Evolutionary conservation across 2,329 filamentous ascomycete species (phyloP).

Genomic region (Coniochaeta ligniaria): DNA sequence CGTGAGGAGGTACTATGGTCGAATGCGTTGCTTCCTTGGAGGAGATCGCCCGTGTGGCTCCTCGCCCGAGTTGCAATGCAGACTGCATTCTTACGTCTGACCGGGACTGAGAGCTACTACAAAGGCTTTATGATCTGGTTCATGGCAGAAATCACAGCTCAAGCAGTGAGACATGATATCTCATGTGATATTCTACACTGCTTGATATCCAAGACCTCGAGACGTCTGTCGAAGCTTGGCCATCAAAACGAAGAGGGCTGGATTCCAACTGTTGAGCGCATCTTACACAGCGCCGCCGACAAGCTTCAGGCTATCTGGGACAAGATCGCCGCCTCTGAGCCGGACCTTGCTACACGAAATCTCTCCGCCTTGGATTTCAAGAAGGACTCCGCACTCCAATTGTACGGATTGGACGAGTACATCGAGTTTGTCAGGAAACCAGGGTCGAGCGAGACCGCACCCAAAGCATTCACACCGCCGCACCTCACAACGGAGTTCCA

Average conservation of each 20-base stretch:
- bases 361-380: constrained; percentile 9
- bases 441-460: not conserved
- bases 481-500: not conserved
- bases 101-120: constrained; percentile 24
- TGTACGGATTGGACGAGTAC: constrained; percentile 8
- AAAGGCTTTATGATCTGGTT: constrained; percentile 44
- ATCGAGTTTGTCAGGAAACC: not conserved
- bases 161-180: constrained; percentile 8
- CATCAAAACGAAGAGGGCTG: not conserved
- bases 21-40: constrained; percentile 6
- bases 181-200: constrained; percentile 22
- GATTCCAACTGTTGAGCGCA: not conserved
- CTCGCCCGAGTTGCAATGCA: constrained; percentile 9
- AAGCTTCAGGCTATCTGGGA: not conserved
- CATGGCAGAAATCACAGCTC: constrained; percentile 27
- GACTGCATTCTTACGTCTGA: not conserved
- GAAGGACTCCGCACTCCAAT: constrained; percentile 6
- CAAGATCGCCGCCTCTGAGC: not conserved
- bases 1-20: constrained; percentile 46
- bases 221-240: constrained; percentile 32
- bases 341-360: not conserved
- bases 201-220: constrained; percentile 36
- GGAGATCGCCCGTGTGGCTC: constrained; percentile 9
- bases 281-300: constrained; percentile 2
- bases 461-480: not conserved